Base-by-base conservation (phyloP, 129 eudicot genomes). In the Helianthus annuus region DNA sequence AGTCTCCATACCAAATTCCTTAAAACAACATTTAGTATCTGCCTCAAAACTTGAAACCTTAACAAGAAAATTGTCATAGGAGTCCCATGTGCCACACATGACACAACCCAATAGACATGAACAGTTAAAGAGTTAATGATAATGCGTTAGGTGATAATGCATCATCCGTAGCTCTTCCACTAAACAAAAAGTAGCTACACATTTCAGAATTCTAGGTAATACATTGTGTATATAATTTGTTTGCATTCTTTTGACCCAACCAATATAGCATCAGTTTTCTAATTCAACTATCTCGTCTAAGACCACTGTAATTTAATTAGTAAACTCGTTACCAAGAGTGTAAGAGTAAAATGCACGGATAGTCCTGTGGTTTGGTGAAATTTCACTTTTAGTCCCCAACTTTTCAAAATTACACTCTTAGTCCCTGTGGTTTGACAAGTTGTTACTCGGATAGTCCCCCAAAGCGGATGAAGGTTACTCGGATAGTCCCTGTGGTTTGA, bases 111-210 rank as follows among this genome's bases (percentile, higher is more conserved):
- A 58, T 22, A 39, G 64, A n/a, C 71, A 61, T 15, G 15, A 77
- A 15, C 49, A 51, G 36, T 51, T 68, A 48, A 42, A 29, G 27
- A 38, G 53, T 70, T 42, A 11, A 6, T 27, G 45, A n/a, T 69
- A 76, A 61, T 63, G 76, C 57, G 71, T 51, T 70, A 70, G 81
- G 81, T 77, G 48, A 77, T 59, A 51, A 61, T 45, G 72, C 81
- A 70, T 70, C 24, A 62, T 32, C 44, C 58, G 6, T 38, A 38
- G 42, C 71, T 38, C 52, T 62, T 61, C 59, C 76, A 70, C 81
- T 48, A 52, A 77, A 70, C 15, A 16, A 63, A 76, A 62, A 46
- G 71, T 52, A 39, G 49, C 27, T 77, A 13, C 38, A 44, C 52
- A 39, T 61, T 62, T 62, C 39, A 63, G 45, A 51, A 51, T 78